Percentiles rank a stretch among this genome's conserved stretches.
These are phyloP conservation scores for Cicer judaicum DNA, from an alignment of 306 rosid species.

Conservation along the genomic window DNA sequence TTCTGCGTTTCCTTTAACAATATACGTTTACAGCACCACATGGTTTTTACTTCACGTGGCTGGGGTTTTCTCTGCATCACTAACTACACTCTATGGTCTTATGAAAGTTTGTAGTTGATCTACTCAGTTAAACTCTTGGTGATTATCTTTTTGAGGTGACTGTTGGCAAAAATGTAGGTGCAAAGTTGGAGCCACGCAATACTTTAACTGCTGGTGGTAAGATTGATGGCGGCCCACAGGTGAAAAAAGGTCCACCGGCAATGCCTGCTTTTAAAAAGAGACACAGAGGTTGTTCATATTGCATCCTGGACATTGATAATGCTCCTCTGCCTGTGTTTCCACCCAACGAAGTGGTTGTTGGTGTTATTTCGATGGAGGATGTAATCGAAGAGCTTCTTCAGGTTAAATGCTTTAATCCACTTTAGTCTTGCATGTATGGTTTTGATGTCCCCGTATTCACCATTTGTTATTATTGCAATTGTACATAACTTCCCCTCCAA, in stretches of 20 bases:
- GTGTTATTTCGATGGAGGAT: slow-evolving; percentile 98
- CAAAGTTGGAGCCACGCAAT: slow-evolving; percentile 50
- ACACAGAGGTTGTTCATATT: slow-evolving; percentile 90
- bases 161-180: slow-evolving; percentile 50
- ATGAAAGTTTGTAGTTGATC: slow-evolving; percentile 34
- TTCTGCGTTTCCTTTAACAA: slow-evolving; percentile 7
- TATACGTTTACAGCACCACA: slow-evolving; percentile 27
- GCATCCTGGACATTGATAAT: slow-evolving; percentile 88
- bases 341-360: slow-evolving; percentile 81
- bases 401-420: slow-evolving; percentile 57
- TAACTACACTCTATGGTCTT: slow-evolving; percentile 13
- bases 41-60: slow-evolving; percentile 27
- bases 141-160: slow-evolving; percentile 37
- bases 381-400: slow-evolving; percentile 99
- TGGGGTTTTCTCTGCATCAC: slow-evolving; percentile 36
- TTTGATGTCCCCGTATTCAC: slow-evolving; percentile 16
- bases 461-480: slow-evolving; percentile 12
- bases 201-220: slow-evolving; percentile 45
- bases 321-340: slow-evolving; percentile 76
- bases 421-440: slow-evolving; percentile 25
- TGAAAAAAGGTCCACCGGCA: slow-evolving; percentile 67
- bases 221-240: slow-evolving; percentile 53
- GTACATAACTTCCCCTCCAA: slow-evolving; percentile 14
- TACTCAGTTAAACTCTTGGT: slow-evolving; percentile 43
- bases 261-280: slow-evolving; percentile 83